Evolutionary conservation across 2,329 filamentous ascomycete genomes (phyloP).

Genomic region (Xylariaceae sp.): DNA sequence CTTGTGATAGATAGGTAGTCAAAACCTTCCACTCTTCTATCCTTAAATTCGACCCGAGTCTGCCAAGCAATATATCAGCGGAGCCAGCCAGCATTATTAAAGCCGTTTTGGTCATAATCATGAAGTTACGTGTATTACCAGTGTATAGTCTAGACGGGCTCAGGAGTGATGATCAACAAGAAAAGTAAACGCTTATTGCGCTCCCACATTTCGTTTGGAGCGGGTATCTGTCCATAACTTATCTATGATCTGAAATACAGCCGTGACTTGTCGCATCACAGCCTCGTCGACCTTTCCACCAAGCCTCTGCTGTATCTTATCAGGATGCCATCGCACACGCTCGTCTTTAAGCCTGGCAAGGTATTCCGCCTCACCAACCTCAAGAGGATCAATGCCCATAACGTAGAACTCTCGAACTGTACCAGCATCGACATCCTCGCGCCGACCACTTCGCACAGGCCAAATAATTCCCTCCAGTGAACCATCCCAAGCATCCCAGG

Average conservation of each 20-base stretch:
- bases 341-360: conserved; percentile 67
- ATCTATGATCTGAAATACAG: conserved; percentile 89
- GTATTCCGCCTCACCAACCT: conserved; percentile 44
- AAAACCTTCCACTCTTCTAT: too few species aligned
- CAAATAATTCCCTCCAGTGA: conserved; percentile 51
- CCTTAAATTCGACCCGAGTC: too few species aligned
- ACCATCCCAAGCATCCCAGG: conserved; percentile 58
- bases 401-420: conserved; percentile 56
- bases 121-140: neutral
- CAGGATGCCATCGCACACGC: conserved; percentile 91
- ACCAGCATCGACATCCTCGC: conserved; percentile 30
- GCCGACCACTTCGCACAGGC: conserved; percentile 64
- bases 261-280: conserved; percentile 75
- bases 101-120: neutral
- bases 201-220: conserved; percentile 18
- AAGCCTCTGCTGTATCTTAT: conserved; percentile 91
- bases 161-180: neutral
- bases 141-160: neutral
- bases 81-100: too few species aligned
- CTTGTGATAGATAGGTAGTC: too few species aligned
- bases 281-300: conserved; percentile 66
- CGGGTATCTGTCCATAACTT: conserved; percentile 66
- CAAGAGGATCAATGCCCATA: conserved; percentile 41
- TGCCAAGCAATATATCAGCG: too few species aligned
- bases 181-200: conserved; percentile 14